These are phyloP conservation scores for Barnettozyma wickerhamii DNA, from an alignment of 805 yeast genomes.

Conservation along the genomic window DNA sequence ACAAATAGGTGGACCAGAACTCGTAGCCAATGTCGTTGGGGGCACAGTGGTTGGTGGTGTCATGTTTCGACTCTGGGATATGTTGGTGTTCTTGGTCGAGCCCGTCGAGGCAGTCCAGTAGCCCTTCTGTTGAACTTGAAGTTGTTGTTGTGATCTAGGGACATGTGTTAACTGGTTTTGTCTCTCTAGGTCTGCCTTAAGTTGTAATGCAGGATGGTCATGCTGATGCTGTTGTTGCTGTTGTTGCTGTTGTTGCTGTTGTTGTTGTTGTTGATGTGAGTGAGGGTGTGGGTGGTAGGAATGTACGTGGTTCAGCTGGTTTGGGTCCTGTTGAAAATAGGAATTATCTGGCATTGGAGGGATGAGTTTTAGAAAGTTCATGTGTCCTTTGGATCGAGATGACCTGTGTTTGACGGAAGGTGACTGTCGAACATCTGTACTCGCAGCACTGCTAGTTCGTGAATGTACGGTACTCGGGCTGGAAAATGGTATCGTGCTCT, in stretches of 20 bases:
- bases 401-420: not conserved
- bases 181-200: too few species aligned
- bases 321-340: conserved; percentile 1
- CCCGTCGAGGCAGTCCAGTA: conserved; percentile 1
- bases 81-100: conserved; percentile 9
- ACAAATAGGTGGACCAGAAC: conserved; percentile 31
- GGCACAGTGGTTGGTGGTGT: conserved; percentile 14
- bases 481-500: conserved; percentile 1
- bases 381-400: conserved; percentile 4
- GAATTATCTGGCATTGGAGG: conserved; percentile 25
- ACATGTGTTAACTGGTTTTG: too few species aligned
- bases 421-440: too few species aligned
- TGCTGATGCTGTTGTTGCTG: too few species aligned
- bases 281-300: conserved; percentile 1
- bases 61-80: not conserved
- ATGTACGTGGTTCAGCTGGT: not conserved
- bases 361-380: conserved; percentile 24
- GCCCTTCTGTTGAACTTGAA: conserved; percentile 5
- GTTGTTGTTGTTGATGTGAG: conserved; percentile 8
- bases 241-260: conserved; percentile 10
- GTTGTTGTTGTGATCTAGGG: not conserved
- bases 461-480: conserved; percentile 1
- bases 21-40: too few species aligned
- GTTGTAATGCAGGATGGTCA: too few species aligned
- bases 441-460: conserved; percentile 4